Base-by-base conservation (phyloP, 768 basidiomycete genomes). In the Agaricus blazei region DNA sequence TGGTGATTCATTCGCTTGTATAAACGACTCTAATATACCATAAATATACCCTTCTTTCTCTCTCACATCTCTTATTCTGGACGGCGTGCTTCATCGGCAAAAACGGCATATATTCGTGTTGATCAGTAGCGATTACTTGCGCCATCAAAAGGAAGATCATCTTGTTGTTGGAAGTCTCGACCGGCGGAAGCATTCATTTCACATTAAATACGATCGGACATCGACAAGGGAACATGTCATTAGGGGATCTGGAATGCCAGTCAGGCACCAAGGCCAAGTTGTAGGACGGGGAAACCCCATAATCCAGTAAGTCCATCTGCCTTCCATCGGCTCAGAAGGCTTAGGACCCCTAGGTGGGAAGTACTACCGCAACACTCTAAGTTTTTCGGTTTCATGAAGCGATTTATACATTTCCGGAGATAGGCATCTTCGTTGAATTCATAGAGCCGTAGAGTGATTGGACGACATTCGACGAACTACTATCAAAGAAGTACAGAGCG, bases 161-260 rank as follows among this genome's bases (percentile, higher is more conserved):
- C 72, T 84, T 9, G 74, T 71, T 59, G 71, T 87, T 53, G 67
- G 69, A 40, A 84, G 83, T 1, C 70, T 89, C 57, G 81, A 85
- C 55, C 82, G 82, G n/a, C 70, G 80, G 59, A 72, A 77, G 40
- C 70, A 83, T 40, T 64, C 67, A 3, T 68, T 86, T 42, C 65
- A 69, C 36, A 75, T 87, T 52, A 81, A 85, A 54, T 78, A 78
- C 58, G 78, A 80, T 59, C 75, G 75, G 61, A 70, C 68, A 3
- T 68, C 79, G 52, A 76, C 73, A 50, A 83, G 82, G 14, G 74
- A 77, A 56, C 66, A 75, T 42, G 70, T 75, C 40, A 69, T 85
- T 52, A 72, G 72, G 62, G 84, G 81, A 41, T 82, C 80, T 51
- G 87, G 87, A n/a, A 88, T 88, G 87, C 84, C 84, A 40, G 71